Base-by-base conservation (phyloP, 78 protist species). In the Dictyostelium firmibasis region DNA sequence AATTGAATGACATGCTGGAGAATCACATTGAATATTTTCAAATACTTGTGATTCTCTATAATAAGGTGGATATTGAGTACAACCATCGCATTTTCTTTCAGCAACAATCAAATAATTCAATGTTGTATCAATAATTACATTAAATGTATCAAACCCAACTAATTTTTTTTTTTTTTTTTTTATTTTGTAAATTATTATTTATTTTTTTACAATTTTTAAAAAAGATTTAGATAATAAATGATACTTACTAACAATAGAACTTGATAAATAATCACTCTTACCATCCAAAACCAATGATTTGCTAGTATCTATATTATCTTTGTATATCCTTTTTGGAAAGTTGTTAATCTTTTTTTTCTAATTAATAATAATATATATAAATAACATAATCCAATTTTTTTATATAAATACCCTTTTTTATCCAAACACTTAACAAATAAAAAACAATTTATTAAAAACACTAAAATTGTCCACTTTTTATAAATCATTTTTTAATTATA, bases 11-110 rank as follows among this genome's bases (percentile, higher is more conserved):
- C 94, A 89, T 0, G 53, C 13, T 27, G 81, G 81, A 33, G 94
- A 89, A 67, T 89, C 94, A 89, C 94, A 89, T 69, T 47, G 88
- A 38, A 64, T 81, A 29, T 36, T 29, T 44, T 89, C 94, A 29
- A 79, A 70, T 6, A 81, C 83, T 31, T 81, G 44, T 14, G 86
- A 60, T 47, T 36, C 31, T 81, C 50, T 81, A 44, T 89, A 89
- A 43, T 69, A 44, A 7, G 94, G 94, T 18, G 94, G 94, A 81
- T 33, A 89, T 43, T 81, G 94, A n/a, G 86, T 81, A 89, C 94
- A 89, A 53, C 94, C 86, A n/a, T 38, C 69, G 81, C 94, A 89
- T 47, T 89, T 89, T 76, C 83, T 89, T 69, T 81, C 75, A 1
- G 94, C 94, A 35, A 81, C 76, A 43, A 89, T 44, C 31, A 89